These are phyloP conservation scores for Hyaloscypha bicolor DNA, from an alignment of 495 filamentous ascomycete genomes.

Conservation along the genomic window DNA sequence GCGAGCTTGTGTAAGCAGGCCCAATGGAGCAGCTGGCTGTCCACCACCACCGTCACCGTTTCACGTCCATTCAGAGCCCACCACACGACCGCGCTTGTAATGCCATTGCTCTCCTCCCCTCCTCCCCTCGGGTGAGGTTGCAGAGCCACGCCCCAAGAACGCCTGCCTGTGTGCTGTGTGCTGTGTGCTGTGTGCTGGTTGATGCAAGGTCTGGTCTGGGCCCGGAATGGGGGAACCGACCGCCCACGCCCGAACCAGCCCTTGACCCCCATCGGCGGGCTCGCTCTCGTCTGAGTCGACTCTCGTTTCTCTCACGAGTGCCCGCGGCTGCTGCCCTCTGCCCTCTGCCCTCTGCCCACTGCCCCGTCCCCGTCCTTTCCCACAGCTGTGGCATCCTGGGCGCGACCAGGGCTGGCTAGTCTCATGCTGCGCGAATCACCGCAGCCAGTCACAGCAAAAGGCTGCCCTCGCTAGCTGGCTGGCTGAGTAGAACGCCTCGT, in stretches of 20 bases:
- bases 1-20: background rate
- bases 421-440: slow-evolving; percentile 2
- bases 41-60: background rate
- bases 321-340: too few species aligned
- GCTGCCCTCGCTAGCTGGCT: background rate
- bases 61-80: background rate
- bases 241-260: background rate
- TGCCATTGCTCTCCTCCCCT: background rate
- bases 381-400: background rate
- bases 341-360: background rate
- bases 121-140: background rate
- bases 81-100: background rate
- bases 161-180: too few species aligned
- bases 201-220: background rate
- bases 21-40: background rate
- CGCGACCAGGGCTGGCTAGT: background rate
- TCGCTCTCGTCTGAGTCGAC: too few species aligned
- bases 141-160: background rate
- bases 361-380: background rate
- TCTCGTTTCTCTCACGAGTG: too few species aligned
- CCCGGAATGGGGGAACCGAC: background rate
- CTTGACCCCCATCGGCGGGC: background rate
- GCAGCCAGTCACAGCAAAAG: background rate
- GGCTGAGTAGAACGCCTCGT: slow-evolving; percentile 14
- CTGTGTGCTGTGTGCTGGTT: background rate